Evolutionary conservation across 2,329 filamentous ascomycete genomes (phyloP).

Genomic region (Colletotrichum horii): DNA sequence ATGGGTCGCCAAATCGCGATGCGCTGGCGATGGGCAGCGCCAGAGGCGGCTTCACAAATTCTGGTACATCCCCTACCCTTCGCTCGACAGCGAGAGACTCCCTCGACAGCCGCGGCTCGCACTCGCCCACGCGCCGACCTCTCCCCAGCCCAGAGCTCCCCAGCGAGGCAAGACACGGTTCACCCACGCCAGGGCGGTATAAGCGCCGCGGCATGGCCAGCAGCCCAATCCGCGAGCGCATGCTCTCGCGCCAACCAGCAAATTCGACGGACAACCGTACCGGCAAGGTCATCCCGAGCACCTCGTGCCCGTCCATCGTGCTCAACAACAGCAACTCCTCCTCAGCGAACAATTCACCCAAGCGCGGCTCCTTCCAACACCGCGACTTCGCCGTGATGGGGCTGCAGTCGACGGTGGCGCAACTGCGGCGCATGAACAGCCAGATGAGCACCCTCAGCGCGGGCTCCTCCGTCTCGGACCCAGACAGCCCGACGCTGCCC

Average conservation of each 20-base stretch:
- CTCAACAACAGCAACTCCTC: background rate
- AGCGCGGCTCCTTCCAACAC: background rate
- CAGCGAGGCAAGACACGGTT: background rate
- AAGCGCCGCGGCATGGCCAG: background rate
- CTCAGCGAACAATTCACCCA: background rate
- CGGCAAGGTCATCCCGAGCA: background rate
- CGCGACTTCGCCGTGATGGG: slow-evolving; percentile 11
- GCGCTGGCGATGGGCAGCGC: background rate
- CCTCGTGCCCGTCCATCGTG: background rate
- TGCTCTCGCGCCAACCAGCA: background rate
- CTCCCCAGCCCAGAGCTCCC: background rate
- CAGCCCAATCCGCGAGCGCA: background rate
- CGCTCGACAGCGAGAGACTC: background rate
- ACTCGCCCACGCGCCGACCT: background rate
- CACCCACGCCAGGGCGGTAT: background rate
- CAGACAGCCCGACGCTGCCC: slow-evolving; percentile 44
- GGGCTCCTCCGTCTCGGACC: slow-evolving; percentile 39
- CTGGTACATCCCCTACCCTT: background rate
- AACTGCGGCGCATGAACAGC: slow-evolving; percentile 65
- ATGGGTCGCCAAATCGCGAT: background rate
- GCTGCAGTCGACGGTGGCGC: slow-evolving; percentile 43
- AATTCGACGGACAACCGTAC: background rate
- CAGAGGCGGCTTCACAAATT: background rate
- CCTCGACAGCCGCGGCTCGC: background rate
- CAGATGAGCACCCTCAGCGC: slow-evolving; percentile 50